These are phyloP conservation scores for Aurantiochytrium sp. DNA, from an alignment of 108 stramenopile species.

Conservation along the genomic window DNA sequence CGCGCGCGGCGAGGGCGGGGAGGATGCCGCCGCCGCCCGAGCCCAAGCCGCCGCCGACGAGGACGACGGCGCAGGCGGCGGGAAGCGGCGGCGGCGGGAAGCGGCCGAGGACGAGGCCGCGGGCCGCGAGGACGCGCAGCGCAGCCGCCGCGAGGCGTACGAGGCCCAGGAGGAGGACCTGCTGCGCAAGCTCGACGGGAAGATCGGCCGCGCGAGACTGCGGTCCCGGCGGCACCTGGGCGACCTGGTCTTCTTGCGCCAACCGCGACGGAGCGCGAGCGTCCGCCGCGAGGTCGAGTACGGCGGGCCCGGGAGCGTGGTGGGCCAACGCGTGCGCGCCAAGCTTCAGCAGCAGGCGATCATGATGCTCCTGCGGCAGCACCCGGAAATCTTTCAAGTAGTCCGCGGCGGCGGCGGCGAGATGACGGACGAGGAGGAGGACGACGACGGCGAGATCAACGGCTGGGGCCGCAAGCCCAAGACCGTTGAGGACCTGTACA, in stretches of 20 bases:
- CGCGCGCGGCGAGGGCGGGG: too few species aligned
- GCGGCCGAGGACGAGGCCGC: too few species aligned
- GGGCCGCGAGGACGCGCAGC: too few species aligned
- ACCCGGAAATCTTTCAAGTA: neutral
- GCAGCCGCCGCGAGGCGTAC: too few species aligned
- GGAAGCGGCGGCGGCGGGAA: too few species aligned
- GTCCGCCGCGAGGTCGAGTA: neutral
- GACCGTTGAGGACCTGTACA: neutral
- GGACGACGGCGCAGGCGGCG: too few species aligned
- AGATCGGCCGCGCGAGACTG: neutral
- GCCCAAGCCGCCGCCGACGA: too few species aligned
- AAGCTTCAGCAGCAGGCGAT: neutral
- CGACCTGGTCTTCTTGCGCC: neutral
- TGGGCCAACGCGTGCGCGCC: neutral
- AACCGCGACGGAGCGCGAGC: neutral
- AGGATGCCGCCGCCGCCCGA: too few species aligned
- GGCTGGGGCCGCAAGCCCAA: neutral
- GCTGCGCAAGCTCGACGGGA: neutral
- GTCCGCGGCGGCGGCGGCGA: neutral
- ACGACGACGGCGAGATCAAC: too few species aligned
- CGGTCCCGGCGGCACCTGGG: neutral
- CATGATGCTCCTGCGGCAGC: neutral
- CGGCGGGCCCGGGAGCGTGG: neutral
- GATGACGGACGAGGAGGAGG: neutral
- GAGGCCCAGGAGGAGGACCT: neutral